Evolutionary conservation across 2,329 filamentous ascomycete species (phyloP).

Genomic region (Colletotrichum kahawae): DNA sequence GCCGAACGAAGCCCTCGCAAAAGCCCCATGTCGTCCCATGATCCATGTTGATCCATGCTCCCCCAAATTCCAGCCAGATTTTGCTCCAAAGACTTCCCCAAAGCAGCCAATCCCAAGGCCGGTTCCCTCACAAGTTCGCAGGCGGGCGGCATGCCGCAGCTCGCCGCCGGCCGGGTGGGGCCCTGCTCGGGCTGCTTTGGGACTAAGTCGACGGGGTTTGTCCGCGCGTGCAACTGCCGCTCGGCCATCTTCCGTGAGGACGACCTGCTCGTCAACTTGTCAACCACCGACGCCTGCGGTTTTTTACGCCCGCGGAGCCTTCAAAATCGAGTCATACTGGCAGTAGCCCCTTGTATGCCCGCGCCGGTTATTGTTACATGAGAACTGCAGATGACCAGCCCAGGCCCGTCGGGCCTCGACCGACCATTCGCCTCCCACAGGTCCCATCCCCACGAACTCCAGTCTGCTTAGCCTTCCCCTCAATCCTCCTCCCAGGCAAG

Average conservation of each 20-base stretch:
- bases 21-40: background rate
- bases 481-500: background rate
- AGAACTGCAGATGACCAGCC: background rate
- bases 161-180: conserved; percentile 12
- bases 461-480: background rate
- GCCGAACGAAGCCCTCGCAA: background rate
- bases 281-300: background rate
- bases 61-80: background rate
- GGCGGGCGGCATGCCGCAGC: background rate
- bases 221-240: conserved; percentile 7
- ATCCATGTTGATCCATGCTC: background rate
- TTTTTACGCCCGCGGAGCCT: background rate
- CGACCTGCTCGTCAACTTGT: background rate
- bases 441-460: background rate
- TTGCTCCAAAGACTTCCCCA: background rate
- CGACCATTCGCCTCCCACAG: background rate
- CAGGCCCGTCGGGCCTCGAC: conserved; percentile 11
- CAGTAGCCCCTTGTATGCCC: background rate
- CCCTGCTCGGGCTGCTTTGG: background rate
- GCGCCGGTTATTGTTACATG: background rate
- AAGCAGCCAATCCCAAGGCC: background rate
- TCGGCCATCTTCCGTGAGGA: conserved; percentile 20
- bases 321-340: conserved; percentile 13
- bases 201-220: conserved; percentile 6
- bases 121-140: background rate